Conservation (phyloP, 208 protist species). For the Crithidia acanthocephali region DNA sequence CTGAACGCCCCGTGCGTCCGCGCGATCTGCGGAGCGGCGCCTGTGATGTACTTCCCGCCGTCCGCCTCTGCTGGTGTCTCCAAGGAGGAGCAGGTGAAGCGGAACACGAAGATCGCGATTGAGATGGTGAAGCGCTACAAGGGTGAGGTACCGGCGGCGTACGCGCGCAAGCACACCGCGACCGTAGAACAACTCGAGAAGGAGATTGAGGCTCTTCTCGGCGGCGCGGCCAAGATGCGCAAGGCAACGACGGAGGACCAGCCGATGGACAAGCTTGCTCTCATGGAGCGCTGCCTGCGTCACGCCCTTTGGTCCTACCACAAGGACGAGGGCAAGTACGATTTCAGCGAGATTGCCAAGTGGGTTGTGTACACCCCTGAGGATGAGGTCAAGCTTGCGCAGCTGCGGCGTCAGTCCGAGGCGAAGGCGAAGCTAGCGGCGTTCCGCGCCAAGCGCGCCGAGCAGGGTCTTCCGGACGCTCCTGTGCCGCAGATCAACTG, state of each 20-base stretch:
- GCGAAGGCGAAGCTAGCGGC: conserved; percentile 72
- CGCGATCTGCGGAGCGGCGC: conserved; percentile 81
- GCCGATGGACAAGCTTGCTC: conserved; percentile 89
- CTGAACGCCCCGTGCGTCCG: conserved; percentile 54
- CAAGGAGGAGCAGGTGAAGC: conserved; percentile 85
- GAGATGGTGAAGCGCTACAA: conserved; percentile 92
- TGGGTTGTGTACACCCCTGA: conserved; percentile 93
- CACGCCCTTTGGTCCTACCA: conserved; percentile 93
- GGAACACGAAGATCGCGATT: conserved; percentile 91
- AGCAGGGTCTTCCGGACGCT: conserved; percentile 64
- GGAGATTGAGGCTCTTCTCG: conserved; percentile 91
- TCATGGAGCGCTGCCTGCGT: conserved; percentile 93
- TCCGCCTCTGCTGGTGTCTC: conserved; percentile 37
- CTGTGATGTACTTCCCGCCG: conserved; percentile 87
- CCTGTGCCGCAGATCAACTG: conserved; percentile 80
- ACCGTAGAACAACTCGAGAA: conserved; percentile 90
- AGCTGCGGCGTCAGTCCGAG: conserved; percentile 82
- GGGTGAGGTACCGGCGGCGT: conserved; percentile 68
- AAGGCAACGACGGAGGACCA: conserved; percentile 80
- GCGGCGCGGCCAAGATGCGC: conserved; percentile 75
- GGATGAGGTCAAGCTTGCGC: conserved; percentile 79
- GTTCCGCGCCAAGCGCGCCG: conserved; percentile 70
- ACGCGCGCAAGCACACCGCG: conserved; percentile 77
- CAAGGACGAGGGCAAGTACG: conserved; percentile 88
- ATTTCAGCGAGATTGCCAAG: conserved; percentile 88